Conservation (phyloP, 2,329 filamentous ascomycete species). For the Chlorencoelia australis region DNA sequence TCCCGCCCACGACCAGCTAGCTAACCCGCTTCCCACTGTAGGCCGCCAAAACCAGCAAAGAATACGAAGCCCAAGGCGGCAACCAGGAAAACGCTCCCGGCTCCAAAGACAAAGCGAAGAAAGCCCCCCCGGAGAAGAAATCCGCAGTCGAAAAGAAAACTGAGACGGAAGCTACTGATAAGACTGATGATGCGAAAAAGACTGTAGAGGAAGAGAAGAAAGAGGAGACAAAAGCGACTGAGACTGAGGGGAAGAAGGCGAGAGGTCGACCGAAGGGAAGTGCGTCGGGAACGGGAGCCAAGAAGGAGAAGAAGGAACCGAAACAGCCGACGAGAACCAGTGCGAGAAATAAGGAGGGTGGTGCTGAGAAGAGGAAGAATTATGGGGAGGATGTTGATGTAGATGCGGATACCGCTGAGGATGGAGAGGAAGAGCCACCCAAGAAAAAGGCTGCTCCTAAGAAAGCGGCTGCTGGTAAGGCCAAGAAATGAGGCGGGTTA, state of each 20-base stretch:
- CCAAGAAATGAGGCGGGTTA: constrained; percentile 7
- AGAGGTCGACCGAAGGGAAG: constrained; percentile 3
- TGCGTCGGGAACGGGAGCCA: background rate
- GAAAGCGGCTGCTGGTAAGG: background rate
- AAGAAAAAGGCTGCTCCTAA: background rate
- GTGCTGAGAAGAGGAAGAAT: constrained; percentile 5
- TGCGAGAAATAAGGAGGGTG: constrained; percentile 8
- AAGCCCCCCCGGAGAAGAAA: constrained; percentile 31
- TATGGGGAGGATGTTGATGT: background rate
- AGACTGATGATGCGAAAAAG: background rate
- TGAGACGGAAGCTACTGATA: constrained; percentile 4
- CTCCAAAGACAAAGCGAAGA: constrained; percentile 34
- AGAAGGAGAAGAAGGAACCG: constrained; percentile 11
- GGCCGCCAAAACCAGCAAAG: constrained; percentile 33
- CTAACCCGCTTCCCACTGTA: constrained; percentile 16
- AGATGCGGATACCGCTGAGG: background rate
- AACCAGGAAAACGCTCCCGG: constrained; percentile 33
- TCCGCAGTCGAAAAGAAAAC: constrained; percentile 11
- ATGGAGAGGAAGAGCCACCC: background rate
- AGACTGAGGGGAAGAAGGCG: background rate
- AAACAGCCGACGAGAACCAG: constrained; percentile 13
- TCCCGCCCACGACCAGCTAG: background rate
- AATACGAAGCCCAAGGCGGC: constrained; percentile 31
- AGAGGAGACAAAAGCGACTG: constrained; percentile 1
- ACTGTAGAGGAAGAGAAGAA: constrained; percentile 3